phyloP scores from a whole-genome alignment of 495 filamentous ascomycete genomes.

The Paragyromitra xinjiangensis region DNA sequence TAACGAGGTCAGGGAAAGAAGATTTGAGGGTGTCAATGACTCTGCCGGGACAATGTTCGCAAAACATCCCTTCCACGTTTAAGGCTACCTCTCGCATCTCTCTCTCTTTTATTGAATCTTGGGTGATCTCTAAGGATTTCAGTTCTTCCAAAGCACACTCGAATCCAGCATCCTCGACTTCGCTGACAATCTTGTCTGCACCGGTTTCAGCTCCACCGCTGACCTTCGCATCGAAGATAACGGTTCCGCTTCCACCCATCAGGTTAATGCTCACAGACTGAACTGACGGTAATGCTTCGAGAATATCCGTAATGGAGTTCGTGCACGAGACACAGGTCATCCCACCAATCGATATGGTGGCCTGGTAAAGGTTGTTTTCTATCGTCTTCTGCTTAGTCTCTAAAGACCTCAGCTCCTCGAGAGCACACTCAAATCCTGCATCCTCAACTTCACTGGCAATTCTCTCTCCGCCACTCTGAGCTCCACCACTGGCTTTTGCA shows the following conservation, averaged over 20 bases:
- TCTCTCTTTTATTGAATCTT: conserved; percentile 41
- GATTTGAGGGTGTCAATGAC: conserved; percentile 65
- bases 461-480: conserved; percentile 62
- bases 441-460: conserved; percentile 79
- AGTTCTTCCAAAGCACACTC: conserved; percentile 71
- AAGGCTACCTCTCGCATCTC: conserved; percentile 41
- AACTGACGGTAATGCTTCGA: conserved; percentile 72
- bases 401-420: conserved; percentile 63
- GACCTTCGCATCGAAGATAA: conserved; percentile 68
- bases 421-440: conserved; percentile 76
- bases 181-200: conserved; percentile 68
- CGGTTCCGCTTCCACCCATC: conserved; percentile 74
- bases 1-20: conserved; percentile 62
- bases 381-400: conserved; percentile 48
- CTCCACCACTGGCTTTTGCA: conserved; percentile 60
- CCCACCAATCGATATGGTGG: conserved; percentile 75
- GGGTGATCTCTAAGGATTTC: conserved; percentile 44
- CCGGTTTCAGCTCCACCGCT: conserved; percentile 58
- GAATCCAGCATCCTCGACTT: conserved; percentile 83
- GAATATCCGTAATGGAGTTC: conserved; percentile 68
- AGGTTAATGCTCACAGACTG: conserved; percentile 72
- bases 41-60: conserved; percentile 78
- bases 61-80: conserved; percentile 82
- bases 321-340: conserved; percentile 87
- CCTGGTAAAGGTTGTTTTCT: conserved; percentile 55